Conservation (phyloP, 1,284 basidiomycete species). For the Erythrobasidium hasegawianum region DNA sequence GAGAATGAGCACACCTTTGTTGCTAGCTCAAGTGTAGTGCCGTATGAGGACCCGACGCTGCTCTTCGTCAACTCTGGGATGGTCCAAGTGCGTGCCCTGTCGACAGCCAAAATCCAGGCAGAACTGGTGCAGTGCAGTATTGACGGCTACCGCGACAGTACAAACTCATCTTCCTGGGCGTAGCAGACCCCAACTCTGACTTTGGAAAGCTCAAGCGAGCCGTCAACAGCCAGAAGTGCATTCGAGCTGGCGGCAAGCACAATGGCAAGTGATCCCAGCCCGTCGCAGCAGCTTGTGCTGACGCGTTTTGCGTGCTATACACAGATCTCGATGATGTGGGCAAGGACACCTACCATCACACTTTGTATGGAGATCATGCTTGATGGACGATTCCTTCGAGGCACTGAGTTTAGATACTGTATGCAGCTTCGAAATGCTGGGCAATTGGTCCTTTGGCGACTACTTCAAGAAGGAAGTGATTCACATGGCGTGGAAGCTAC, state of each 20-base stretch:
- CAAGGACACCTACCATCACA: conserved; percentile 75
- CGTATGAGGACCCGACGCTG: conserved; percentile 83
- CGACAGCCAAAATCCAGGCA: neutral
- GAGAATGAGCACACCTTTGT: conserved; percentile 78
- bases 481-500: conserved; percentile 85
- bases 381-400: no score
- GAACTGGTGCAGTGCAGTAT: no score
- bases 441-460: conserved; percentile 99
- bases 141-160: conserved; percentile 70
- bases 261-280: conserved; percentile 63
- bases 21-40: conserved; percentile 88
- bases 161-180: conserved; percentile 94
- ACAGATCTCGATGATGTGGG: conserved; percentile 95
- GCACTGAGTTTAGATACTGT: no score
- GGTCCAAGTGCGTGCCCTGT: conserved; percentile 38
- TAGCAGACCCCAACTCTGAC: conserved; percentile 85
- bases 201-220: conserved; percentile 86
- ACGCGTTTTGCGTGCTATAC: neutral
- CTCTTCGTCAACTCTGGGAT: conserved; percentile 87
- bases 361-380: conserved; percentile 56
- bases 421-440: conserved; percentile 93
- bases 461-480: conserved; percentile 99
- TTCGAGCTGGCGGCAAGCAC: conserved; percentile 96
- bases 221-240: conserved; percentile 96
- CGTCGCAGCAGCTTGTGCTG: neutral